Evolutionary conservation across 169 alveolate genomes (phyloP).

Genomic region (Eimeria maxima): DNA sequence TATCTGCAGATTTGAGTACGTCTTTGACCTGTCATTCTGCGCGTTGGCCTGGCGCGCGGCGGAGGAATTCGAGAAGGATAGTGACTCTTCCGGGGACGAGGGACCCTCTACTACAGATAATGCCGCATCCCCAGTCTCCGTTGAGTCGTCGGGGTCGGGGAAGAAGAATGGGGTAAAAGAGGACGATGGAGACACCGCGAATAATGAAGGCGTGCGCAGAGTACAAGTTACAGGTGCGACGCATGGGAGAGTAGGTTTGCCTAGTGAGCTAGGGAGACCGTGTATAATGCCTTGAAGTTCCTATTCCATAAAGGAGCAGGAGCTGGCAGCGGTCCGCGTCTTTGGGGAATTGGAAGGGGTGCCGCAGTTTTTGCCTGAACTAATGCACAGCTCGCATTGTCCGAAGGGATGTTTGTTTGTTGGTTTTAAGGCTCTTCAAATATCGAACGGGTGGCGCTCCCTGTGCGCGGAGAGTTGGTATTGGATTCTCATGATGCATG

Average conservation of each 20-base stretch:
- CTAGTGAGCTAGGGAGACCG: background rate
- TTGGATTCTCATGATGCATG: constrained; percentile 93
- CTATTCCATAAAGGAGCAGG: background rate
- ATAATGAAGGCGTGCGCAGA: constrained; percentile 74
- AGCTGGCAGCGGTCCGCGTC: background rate
- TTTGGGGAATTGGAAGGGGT: background rate
- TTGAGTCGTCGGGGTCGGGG: background rate
- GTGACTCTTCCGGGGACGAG: constrained; percentile 88
- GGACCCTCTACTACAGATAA: constrained; percentile 14
- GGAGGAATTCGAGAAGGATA: constrained; percentile 87
- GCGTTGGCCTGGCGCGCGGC: constrained; percentile 91
- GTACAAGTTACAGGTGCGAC: constrained; percentile 69
- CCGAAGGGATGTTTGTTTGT: background rate
- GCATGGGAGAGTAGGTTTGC: background rate
- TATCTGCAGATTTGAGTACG: constrained; percentile 89
- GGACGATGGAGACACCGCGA: background rate
- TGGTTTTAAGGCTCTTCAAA: background rate
- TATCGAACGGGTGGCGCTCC: constrained; percentile 87
- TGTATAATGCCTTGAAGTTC: background rate
- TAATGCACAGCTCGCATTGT: background rate
- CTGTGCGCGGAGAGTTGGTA: constrained; percentile 92
- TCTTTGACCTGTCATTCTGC: constrained; percentile 91
- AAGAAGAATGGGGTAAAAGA: constrained; percentile 18
- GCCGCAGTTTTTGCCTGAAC: background rate
- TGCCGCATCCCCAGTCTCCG: constrained; percentile 10